A percentile compares a stretch with the other conserved stretches of the same genome.
Conservation (phyloP, 2,329 filamentous ascomycete genomes). For the Orbilia oligospora region DNA sequence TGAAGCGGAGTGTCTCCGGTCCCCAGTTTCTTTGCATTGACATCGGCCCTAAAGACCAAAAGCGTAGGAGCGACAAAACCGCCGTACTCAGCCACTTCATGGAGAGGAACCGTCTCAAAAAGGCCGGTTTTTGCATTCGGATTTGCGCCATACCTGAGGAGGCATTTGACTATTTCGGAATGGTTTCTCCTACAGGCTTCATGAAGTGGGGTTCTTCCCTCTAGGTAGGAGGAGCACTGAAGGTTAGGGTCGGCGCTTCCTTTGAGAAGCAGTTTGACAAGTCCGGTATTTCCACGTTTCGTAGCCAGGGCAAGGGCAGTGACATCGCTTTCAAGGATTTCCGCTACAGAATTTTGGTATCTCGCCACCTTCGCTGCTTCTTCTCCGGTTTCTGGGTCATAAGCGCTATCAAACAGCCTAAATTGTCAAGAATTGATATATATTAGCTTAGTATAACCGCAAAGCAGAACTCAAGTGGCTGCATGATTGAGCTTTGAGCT, state of each 20-base stretch:
- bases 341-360: slow-evolving; percentile 1
- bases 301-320: slow-evolving; percentile 37
- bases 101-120: slow-evolving; percentile 24
- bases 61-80: not conserved
- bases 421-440: not conserved
- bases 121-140: slow-evolving; percentile 4
- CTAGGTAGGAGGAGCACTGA: slow-evolving; percentile 16
- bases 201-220: slow-evolving; percentile 34
- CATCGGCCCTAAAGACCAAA: not conserved
- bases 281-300: slow-evolving; percentile 1
- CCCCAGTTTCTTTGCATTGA: slow-evolving; percentile 12
- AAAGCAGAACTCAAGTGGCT: not conserved
- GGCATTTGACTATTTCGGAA: not conserved
- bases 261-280: slow-evolving; percentile 29
- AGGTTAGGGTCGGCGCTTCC: slow-evolving; percentile 30
- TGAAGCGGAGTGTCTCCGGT: slow-evolving; percentile 35
- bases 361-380: not conserved
- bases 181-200: slow-evolving; percentile 25
- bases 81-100: slow-evolving; percentile 17
- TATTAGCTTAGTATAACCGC: not conserved
- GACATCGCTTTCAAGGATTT: slow-evolving; percentile 17
- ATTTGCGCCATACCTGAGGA: slow-evolving; percentile 13
- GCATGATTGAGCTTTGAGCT: not conserved
- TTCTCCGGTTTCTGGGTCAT: not conserved
- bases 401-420: slow-evolving; percentile 13